Evolutionary conservation across 2,329 filamentous ascomycete genomes (phyloP).

Genomic region (Neonectria faginata): DNA sequence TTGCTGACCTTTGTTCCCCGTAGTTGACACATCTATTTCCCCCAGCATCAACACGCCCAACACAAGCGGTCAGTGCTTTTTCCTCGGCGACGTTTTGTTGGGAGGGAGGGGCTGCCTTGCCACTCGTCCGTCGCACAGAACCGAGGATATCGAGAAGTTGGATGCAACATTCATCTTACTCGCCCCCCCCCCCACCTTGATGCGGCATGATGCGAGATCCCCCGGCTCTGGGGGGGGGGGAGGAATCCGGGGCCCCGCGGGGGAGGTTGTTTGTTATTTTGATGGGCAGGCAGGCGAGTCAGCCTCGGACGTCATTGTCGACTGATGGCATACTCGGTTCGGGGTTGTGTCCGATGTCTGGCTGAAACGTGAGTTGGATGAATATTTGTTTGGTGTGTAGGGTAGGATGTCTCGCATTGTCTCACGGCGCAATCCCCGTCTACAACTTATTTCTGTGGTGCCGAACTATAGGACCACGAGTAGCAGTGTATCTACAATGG

Average conservation of each 20-base stretch:
- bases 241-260: slow-evolving; percentile 22
- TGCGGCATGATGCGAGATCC: slow-evolving; percentile 9
- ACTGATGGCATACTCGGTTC: slow-evolving; percentile 12
- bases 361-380: background rate
- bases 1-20: too few relatives aligned
- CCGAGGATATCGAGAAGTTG: slow-evolving; percentile 17
- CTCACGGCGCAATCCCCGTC: too few relatives aligned
- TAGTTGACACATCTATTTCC: background rate
- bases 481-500: too few relatives aligned
- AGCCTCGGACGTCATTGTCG: slow-evolving; percentile 20
- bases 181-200: background rate
- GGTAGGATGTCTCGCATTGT: too few relatives aligned
- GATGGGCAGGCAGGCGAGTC: background rate
- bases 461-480: too few relatives aligned
- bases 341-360: slow-evolving; percentile 4
- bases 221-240: slow-evolving; percentile 1
- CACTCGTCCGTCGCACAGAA: slow-evolving; percentile 19
- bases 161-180: background rate
- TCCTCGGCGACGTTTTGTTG: slow-evolving; percentile 7
- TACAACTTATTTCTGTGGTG: too few relatives aligned
- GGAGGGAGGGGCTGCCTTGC: background rate
- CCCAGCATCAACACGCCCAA: background rate
- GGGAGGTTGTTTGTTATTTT: background rate
- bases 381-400: background rate
- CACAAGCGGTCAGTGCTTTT: slow-evolving; percentile 12